A percentile compares a stretch with the other conserved stretches of the same genome.
Evolutionary conservation across 441 rosid species (phyloP).

Genomic region (Gossypium davidsonii): DNA sequence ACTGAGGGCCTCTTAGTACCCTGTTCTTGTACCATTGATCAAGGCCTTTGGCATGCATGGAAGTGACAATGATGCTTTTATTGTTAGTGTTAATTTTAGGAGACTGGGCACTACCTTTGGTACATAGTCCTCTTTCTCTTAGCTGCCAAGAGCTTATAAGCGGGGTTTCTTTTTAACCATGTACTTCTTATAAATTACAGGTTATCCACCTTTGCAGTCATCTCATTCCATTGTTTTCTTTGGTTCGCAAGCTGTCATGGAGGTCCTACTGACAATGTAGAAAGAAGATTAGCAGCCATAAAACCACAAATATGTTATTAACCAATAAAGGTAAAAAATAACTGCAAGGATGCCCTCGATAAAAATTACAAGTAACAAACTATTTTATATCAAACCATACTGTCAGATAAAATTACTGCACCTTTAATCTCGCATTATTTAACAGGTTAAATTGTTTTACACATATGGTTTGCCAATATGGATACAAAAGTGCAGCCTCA

Average conservation of each 20-base stretch:
- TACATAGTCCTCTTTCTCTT: background rate
- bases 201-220: background rate
- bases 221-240: background rate
- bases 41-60: background rate
- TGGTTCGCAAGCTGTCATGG: background rate
- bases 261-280: background rate
- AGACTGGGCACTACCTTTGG: background rate
- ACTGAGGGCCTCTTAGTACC: background rate
- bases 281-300: background rate
- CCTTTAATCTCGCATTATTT: conserved; percentile 16
- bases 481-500: background rate
- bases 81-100: background rate
- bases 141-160: background rate
- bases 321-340: background rate
- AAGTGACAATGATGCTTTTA: background rate
- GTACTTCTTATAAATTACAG: background rate
- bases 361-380: background rate
- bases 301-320: background rate
- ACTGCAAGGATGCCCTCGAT: background rate
- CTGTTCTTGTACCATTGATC: background rate
- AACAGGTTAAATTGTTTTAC: conserved; percentile 31
- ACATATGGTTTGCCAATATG: conserved; percentile 20
- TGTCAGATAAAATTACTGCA: conserved; percentile 17
- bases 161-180: background rate
- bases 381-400: conserved; percentile 10